Percentiles rank a stretch among this genome's conserved stretches.
Conservation (phyloP, 2,329 filamentous ascomycete species). For the Amylocarpus encephaloides region DNA sequence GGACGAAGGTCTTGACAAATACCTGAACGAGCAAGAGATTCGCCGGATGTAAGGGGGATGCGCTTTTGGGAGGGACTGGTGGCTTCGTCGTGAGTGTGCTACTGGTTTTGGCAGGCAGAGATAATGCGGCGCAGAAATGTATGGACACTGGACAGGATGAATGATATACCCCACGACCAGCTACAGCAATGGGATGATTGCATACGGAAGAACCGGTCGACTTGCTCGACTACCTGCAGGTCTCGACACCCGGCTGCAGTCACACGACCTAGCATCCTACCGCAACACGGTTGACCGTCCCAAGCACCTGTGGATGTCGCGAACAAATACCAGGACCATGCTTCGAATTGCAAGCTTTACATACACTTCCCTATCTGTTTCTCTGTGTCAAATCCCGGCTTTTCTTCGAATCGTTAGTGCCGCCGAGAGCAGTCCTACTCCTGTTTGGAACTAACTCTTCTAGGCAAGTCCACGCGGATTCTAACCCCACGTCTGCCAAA, state of each 20-base stretch:
- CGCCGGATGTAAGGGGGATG: conserved; percentile 60
- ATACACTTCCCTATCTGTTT: too few species aligned
- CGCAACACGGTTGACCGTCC: too few species aligned
- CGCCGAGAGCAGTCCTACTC: background rate
- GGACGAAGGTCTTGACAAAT: conserved; percentile 74
- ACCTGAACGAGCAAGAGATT: conserved; percentile 79
- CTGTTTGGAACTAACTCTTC: conserved; percentile 4
- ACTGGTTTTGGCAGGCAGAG: background rate
- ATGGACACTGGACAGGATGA: background rate
- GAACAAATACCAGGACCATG: too few species aligned
- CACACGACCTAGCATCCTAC: background rate
- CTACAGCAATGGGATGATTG: background rate
- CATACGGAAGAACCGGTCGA: background rate
- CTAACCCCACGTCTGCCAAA: conserved; percentile 16
- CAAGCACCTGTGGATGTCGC: too few species aligned
- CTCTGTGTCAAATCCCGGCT: background rate
- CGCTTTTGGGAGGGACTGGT: background rate
- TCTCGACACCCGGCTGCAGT: too few species aligned
- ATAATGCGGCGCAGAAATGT: background rate
- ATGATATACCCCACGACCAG: conserved; percentile 5
- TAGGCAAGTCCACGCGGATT: conserved; percentile 13
- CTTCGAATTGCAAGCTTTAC: too few species aligned
- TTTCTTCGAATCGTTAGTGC: background rate
- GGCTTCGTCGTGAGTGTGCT: background rate
- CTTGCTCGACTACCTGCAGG: too few species aligned